Conservation (phyloP, 129 eudicot species). For the Helichrysum umbraculigerum region DNA sequence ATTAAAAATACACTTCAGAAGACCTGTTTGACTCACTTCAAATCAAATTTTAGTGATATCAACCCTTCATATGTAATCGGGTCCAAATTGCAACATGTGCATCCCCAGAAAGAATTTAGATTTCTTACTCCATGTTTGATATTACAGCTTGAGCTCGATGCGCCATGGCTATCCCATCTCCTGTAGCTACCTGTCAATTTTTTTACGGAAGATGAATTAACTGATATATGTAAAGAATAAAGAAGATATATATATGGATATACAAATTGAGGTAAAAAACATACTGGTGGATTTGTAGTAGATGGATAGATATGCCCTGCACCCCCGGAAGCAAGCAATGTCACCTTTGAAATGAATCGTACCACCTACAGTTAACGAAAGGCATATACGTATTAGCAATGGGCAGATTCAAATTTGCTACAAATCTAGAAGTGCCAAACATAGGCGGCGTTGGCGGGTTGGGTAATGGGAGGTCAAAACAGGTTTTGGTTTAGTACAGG, state of each 20-base stretch:
- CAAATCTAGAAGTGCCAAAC: background rate
- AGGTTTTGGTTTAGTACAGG: background rate
- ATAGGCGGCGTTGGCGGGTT: background rate
- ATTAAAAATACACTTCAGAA: background rate
- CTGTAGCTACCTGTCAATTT: constrained; percentile 80
- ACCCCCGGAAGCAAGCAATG: constrained; percentile 98
- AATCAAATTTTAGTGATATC: background rate
- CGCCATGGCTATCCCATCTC: constrained; percentile 99
- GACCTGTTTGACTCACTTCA: background rate
- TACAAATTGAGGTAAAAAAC: background rate
- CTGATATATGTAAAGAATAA: background rate
- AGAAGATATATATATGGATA: background rate
- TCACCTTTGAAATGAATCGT: constrained; percentile 92
- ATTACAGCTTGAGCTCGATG: constrained; percentile 98
- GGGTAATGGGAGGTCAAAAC: background rate
- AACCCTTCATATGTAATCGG: background rate
- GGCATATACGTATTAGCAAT: constrained; percentile 10
- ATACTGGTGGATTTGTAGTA: constrained; percentile 94
- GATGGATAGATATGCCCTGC: constrained; percentile 98
- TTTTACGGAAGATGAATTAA: background rate
- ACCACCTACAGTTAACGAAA: constrained; percentile 53
- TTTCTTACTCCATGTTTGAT: constrained; percentile 94
- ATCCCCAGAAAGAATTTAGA: background rate
- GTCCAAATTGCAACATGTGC: background rate
- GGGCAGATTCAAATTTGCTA: background rate